Conservation (phyloP, 768 basidiomycete genomes). For the Goffeauzyma gilvescens region DNA sequence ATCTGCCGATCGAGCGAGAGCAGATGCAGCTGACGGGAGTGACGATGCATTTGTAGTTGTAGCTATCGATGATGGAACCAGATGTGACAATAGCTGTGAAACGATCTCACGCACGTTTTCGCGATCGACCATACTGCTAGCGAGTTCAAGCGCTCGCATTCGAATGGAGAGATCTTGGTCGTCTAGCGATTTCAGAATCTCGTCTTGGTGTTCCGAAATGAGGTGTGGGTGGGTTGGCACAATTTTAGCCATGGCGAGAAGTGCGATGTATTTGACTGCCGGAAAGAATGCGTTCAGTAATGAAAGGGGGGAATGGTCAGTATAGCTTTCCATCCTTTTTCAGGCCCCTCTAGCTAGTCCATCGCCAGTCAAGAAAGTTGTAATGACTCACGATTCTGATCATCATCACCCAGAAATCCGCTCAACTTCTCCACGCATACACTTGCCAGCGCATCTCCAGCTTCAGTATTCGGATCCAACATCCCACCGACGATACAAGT, state of each 20-base stretch:
- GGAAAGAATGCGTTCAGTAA: neutral
- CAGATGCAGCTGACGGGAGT: slow-evolving; percentile 17
- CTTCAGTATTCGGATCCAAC: slow-evolving; percentile 44
- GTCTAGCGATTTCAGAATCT: slow-evolving; percentile 69
- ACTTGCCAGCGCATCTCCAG: slow-evolving; percentile 59
- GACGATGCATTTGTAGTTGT: slow-evolving; percentile 37
- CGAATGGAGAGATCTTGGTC: slow-evolving; percentile 91
- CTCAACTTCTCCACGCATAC: slow-evolving; percentile 87
- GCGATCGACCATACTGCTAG: slow-evolving; percentile 77
- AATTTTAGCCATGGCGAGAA: slow-evolving; percentile 87
- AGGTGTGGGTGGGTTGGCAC: slow-evolving; percentile 78
- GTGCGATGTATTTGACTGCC: slow-evolving; percentile 87
- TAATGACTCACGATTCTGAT: slow-evolving; percentile 70
- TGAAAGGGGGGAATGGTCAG: too few species aligned
- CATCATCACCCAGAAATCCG: slow-evolving; percentile 71
- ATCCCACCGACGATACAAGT: slow-evolving; percentile 96
- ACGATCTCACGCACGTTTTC: slow-evolving; percentile 74
- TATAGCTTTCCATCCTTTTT: too few species aligned
- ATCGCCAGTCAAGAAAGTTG: too few species aligned
- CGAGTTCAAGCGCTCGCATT: slow-evolving; percentile 81
- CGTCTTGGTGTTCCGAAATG: slow-evolving; percentile 76
- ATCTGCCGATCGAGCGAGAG: slow-evolving; percentile 41
- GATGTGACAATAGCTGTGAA: slow-evolving; percentile 70
- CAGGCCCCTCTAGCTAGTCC: too few species aligned
- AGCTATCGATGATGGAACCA: too few species aligned